These are phyloP conservation scores for Volvox reticuliferus DNA, from an alignment of 139 green algal species.

Conservation along the genomic window DNA sequence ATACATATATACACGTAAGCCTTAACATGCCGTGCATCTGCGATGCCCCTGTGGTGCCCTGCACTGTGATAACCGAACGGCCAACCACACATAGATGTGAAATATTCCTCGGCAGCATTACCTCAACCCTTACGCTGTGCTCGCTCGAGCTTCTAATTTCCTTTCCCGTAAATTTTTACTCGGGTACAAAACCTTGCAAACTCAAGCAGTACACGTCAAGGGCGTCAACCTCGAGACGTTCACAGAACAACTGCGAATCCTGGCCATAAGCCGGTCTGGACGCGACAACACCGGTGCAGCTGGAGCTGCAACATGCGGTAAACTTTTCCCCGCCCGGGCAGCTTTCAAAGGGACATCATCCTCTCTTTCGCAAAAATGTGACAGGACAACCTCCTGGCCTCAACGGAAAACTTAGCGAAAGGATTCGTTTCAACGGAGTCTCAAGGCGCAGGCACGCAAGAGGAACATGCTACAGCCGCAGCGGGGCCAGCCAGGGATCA, in stretches of 20 bases:
- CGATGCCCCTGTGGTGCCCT: not conserved
- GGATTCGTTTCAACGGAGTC: conserved; percentile 18
- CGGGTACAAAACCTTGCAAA: not conserved
- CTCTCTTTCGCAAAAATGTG: not conserved
- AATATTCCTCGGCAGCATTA: not conserved
- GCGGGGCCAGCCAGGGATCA: not conserved
- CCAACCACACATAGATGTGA: not conserved
- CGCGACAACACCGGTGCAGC: not conserved
- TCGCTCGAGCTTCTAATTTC: not conserved
- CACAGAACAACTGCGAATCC: too few species aligned
- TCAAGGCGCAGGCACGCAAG: not conserved
- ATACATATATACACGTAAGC: conserved; percentile 5
- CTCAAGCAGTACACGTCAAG: not conserved
- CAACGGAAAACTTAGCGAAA: not conserved
- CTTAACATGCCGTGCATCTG: not conserved
- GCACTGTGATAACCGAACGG: not conserved
- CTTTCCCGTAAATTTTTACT: not conserved
- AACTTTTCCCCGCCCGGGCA: too few species aligned
- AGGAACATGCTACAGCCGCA: not conserved
- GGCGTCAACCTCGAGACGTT: too few species aligned
- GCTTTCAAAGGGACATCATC: not conserved
- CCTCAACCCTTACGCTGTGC: not conserved
- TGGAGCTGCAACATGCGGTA: not conserved
- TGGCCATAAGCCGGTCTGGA: not conserved
- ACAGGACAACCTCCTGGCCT: not conserved